A percentile compares a stretch with the other conserved stretches of the same genome.
phyloP scores from a whole-genome alignment of 495 filamentous ascomycete species.

The Podospora tetraspora region DNA sequence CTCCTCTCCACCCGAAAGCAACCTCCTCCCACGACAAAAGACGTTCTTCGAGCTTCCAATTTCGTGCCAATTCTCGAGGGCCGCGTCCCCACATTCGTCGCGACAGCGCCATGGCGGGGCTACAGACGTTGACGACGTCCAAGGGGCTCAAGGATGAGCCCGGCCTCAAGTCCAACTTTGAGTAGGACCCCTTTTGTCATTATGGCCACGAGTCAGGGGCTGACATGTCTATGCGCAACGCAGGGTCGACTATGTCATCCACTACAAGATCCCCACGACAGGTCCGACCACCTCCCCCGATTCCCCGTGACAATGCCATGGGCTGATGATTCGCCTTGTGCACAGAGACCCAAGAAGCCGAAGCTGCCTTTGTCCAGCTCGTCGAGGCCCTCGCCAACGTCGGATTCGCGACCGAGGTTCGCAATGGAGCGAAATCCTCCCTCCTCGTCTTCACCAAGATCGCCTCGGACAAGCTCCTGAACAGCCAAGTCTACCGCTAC shows the following conservation, averaged over 20 bases:
- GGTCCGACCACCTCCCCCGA: conserved; percentile 43
- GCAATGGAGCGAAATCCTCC: conserved; percentile 71
- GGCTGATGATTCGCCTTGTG: conserved; percentile 2
- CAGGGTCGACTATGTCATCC: conserved; percentile 89
- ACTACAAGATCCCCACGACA: conserved; percentile 63
- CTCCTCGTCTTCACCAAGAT: conserved; percentile 81
- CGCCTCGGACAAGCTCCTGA: conserved; percentile 58
- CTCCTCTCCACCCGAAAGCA: not conserved
- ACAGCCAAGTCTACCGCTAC: conserved; percentile 57
- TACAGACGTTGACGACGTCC: conserved; percentile 23
- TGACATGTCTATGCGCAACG: conserved; percentile 12
- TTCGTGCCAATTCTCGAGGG: not conserved
- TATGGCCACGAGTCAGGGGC: conserved; percentile 13
- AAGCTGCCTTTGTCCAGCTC: conserved; percentile 67
- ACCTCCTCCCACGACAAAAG: not conserved
- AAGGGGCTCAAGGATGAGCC: conserved; percentile 27
- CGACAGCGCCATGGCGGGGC: conserved; percentile 32
- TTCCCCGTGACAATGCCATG: not conserved
- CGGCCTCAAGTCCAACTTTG: conserved; percentile 32
- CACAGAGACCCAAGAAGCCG: conserved; percentile 61
- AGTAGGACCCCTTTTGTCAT: conserved; percentile 16
- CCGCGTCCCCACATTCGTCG: not conserved
- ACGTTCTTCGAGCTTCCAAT: not conserved
- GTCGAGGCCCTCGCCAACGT: conserved; percentile 63
- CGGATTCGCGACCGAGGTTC: conserved; percentile 79